phyloP scores from a whole-genome alignment of 192 early-diverging fungal genomes.

The Gamsiella multidivaricata region DNA sequence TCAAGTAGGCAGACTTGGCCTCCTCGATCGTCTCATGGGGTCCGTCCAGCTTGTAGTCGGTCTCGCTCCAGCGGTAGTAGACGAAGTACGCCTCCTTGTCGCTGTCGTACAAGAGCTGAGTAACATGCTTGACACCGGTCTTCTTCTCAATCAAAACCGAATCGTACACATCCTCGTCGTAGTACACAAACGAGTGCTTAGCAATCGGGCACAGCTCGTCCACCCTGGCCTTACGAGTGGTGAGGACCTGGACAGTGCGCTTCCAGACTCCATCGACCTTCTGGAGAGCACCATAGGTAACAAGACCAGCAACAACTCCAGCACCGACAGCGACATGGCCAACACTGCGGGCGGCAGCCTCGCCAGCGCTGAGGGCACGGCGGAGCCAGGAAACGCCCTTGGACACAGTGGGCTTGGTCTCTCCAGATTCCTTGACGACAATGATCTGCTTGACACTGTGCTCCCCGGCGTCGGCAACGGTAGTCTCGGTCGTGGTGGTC shows the following conservation, averaged over 20 bases:
- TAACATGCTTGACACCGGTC: constrained; percentile 23
- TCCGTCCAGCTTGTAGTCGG: constrained; percentile 29
- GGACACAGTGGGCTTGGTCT: constrained; percentile 1
- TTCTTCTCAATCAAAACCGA: constrained; percentile 20
- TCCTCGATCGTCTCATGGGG: constrained; percentile 27
- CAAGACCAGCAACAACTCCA: constrained; percentile 6
- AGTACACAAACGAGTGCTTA: constrained; percentile 28
- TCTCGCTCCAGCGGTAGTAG: constrained; percentile 30
- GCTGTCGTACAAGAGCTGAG: constrained; percentile 28
- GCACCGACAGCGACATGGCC: constrained; percentile 1
- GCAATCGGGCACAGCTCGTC: constrained; percentile 23
- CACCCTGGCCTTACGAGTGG: constrained; percentile 25
- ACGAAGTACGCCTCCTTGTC: constrained; percentile 21
- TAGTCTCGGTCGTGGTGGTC: background rate
- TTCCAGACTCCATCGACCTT: constrained; percentile 41
- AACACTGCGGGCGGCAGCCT: background rate
- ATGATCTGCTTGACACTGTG: constrained; percentile 4
- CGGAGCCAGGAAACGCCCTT: constrained; percentile 9
- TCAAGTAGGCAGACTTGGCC: constrained; percentile 25
- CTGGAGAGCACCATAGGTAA: constrained; percentile 6
- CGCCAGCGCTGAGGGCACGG: too few relatives aligned
- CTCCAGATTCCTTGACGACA: background rate
- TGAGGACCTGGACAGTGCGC: constrained; percentile 27
- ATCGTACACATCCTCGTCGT: constrained; percentile 39
- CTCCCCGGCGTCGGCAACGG: background rate